Evolutionary conservation across 2,329 filamentous ascomycete genomes (phyloP).

Genomic region (Purpureocillium takamizusanense): DNA sequence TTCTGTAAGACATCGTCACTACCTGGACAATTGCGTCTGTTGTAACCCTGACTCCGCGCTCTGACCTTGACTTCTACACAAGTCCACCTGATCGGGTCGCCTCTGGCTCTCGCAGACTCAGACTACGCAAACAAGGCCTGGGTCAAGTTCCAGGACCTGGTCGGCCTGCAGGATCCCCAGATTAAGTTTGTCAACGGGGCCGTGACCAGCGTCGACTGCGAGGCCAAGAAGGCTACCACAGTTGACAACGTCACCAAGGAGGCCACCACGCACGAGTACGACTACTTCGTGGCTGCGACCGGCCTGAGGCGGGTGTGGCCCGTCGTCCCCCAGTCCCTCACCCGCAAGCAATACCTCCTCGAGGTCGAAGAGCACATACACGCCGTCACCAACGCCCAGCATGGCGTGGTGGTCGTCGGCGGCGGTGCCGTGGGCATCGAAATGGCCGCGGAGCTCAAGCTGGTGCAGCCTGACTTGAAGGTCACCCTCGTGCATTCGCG

Average conservation of each 20-base stretch:
- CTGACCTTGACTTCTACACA: slow-evolving; percentile 2
- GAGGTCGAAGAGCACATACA: slow-evolving; percentile 54
- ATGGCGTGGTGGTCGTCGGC: slow-evolving; percentile 64
- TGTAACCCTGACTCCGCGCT: slow-evolving; percentile 1
- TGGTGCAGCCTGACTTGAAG: slow-evolving; percentile 50
- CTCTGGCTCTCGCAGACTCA: slow-evolving; percentile 57
- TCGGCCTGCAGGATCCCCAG: slow-evolving; percentile 52
- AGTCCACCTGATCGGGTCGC: slow-evolving; percentile 72
- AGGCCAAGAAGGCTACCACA: slow-evolving; percentile 49
- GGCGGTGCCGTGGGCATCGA: slow-evolving; percentile 73
- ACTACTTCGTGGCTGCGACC: slow-evolving; percentile 66
- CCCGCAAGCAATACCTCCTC: slow-evolving; percentile 50
- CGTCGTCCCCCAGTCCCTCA: slow-evolving; percentile 59
- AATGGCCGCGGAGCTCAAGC: slow-evolving; percentile 71
- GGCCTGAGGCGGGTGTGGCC: slow-evolving; percentile 64
- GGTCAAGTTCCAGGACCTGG: slow-evolving; percentile 59
- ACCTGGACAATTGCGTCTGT: no score
- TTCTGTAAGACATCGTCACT: slow-evolving; percentile 49
- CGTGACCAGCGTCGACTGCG: slow-evolving; percentile 50
- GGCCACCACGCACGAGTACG: slow-evolving; percentile 45
- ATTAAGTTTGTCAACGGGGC: slow-evolving; percentile 59
- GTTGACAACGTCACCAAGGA: slow-evolving; percentile 36
- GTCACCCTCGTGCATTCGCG: slow-evolving; percentile 72
- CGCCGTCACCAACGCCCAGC: slow-evolving; percentile 37
- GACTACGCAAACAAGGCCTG: slow-evolving; percentile 59